A percentile compares a stretch with the other conserved stretches of the same genome.
Evolutionary conservation across 2,329 filamentous ascomycete species (phyloP).

Genomic region (Aureobasidium sp.): DNA sequence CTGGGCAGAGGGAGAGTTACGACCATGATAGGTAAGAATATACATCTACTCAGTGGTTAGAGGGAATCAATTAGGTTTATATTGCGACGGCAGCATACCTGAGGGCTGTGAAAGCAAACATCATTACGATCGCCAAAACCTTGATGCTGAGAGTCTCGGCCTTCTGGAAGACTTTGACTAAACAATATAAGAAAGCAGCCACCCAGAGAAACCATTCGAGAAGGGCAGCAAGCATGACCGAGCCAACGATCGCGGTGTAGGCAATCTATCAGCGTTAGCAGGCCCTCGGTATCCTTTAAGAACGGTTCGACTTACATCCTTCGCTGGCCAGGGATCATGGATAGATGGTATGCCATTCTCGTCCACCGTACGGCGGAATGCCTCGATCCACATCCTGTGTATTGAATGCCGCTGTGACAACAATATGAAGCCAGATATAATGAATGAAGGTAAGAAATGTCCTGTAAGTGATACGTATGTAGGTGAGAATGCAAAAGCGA

Average conservation of each 20-base stretch:
- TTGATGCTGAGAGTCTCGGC: conserved; percentile 81
- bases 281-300: too few relatives aligned
- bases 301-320: conserved; percentile 31
- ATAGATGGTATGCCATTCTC: conserved; percentile 20
- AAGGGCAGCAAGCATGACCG: conserved; percentile 74
- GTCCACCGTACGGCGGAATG: not conserved
- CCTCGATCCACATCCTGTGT: conserved; percentile 3
- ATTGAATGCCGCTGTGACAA: not conserved
- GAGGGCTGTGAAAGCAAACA: conserved; percentile 63
- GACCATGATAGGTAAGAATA: conserved; percentile 90
- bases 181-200: conserved; percentile 85
- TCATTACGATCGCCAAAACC: conserved; percentile 68
- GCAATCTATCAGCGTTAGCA: conserved; percentile 55
- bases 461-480: not conserved
- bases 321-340: conserved; percentile 32
- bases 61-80: not conserved
- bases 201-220: conserved; percentile 95
- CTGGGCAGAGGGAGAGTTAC: conserved; percentile 80
- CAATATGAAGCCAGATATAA: not conserved
- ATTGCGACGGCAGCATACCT: conserved; percentile 48
- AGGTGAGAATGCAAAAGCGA: not conserved
- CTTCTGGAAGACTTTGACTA: conserved; percentile 81
- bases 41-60: conserved; percentile 46
- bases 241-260: conserved; percentile 72
- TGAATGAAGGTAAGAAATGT: not conserved